These are phyloP conservation scores for Penicillium silybi DNA, from an alignment of 495 filamentous ascomycete species.

Conservation along the genomic window DNA sequence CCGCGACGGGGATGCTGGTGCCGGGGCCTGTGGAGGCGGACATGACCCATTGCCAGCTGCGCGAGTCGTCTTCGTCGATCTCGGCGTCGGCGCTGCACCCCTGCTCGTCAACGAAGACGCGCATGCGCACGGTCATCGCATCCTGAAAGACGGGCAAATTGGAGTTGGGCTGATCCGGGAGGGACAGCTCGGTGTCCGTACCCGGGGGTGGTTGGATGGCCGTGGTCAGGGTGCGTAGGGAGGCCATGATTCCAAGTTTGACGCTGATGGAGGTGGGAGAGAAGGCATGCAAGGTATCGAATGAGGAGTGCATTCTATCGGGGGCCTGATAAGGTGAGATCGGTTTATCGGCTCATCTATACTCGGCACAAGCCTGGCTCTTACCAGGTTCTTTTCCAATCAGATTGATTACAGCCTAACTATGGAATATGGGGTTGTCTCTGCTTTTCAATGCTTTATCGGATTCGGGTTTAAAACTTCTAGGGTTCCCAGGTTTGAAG, in stretches of 20 bases:
- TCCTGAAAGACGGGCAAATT: slow-evolving; percentile 63
- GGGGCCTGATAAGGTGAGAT: background rate
- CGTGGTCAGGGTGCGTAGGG: background rate
- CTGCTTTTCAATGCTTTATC: too few relatives aligned
- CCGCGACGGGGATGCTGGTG: slow-evolving; percentile 48
- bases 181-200: slow-evolving; percentile 12
- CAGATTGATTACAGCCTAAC: too few relatives aligned
- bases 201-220: slow-evolving; percentile 25
- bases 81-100: slow-evolving; percentile 62
- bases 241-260: slow-evolving; percentile 2
- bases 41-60: slow-evolving; percentile 78
- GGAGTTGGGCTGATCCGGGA: slow-evolving; percentile 24
- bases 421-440: too few relatives aligned
- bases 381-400: too few relatives aligned
- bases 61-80: slow-evolving; percentile 71
- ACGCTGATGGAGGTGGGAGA: background rate
- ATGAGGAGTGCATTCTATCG: background rate
- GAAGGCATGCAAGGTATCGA: background rate
- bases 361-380: too few relatives aligned
- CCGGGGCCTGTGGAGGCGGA: slow-evolving; percentile 36
- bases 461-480: too few relatives aligned
- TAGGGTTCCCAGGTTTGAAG: too few relatives aligned
- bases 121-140: slow-evolving; percentile 71
- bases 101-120: slow-evolving; percentile 79
- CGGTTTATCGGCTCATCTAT: too few relatives aligned